Percentiles rank a stretch among this genome's conserved stretches.
Conservation (phyloP, 192 early-diverging fungal genomes). For the Umbelopsis vinacea region DNA sequence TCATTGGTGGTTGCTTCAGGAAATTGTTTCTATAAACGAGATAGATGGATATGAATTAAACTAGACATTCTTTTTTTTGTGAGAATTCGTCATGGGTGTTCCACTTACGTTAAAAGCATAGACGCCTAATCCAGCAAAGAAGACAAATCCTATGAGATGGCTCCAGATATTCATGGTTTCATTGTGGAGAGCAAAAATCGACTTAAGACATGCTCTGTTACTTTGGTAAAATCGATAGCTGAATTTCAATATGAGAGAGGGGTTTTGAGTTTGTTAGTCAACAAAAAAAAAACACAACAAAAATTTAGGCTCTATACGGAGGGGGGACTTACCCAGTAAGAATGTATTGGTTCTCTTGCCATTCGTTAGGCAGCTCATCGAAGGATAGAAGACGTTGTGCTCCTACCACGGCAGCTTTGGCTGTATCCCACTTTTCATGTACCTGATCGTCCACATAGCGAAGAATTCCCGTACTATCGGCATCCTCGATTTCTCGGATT, state of each 20-base stretch:
- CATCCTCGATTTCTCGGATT: conserved; percentile 50
- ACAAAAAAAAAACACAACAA: not conserved
- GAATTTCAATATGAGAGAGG: not conserved
- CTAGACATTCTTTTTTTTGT: not conserved
- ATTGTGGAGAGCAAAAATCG: conserved; percentile 68
- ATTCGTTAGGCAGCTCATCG: conserved; percentile 62
- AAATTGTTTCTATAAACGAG: conserved; percentile 33
- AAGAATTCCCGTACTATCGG: conserved; percentile 56
- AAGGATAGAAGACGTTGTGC: conserved; percentile 59
- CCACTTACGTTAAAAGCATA: conserved; percentile 48
- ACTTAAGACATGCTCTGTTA: conserved; percentile 54
- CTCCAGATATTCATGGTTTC: conserved; percentile 49
- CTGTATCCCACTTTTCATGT: conserved; percentile 52
- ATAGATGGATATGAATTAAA: not conserved
- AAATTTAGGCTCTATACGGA: not conserved
- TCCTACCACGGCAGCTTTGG: conserved; percentile 55
- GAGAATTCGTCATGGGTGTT: not conserved
- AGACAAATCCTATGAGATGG: conserved; percentile 43
- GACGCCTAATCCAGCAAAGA: conserved; percentile 33
- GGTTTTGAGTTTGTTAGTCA: not conserved
- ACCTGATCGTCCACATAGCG: conserved; percentile 61
- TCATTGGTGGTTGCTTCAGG: conserved; percentile 38
- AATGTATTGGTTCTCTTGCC: conserved; percentile 68
- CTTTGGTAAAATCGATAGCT: conserved; percentile 60
- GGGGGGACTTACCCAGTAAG: conserved; percentile 46